phyloP scores from a whole-genome alignment of 441 rosid genomes.

The Sinapis alba region DNA sequence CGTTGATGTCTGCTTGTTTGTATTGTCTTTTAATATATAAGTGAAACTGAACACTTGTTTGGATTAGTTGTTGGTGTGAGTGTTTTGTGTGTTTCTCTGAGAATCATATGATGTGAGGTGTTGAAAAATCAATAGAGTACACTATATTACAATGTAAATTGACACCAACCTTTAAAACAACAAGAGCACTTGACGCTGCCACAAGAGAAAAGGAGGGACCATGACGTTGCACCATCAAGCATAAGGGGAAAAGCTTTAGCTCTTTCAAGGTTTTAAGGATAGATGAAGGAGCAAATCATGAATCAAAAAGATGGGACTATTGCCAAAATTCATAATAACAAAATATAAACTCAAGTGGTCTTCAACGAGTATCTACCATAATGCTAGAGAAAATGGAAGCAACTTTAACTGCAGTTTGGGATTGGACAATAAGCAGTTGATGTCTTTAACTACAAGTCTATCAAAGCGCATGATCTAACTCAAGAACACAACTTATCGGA shows the following conservation, averaged over 20 bases:
- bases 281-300: neutral
- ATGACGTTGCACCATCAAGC: neutral
- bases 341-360: constrained; percentile 38
- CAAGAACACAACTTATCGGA: constrained; percentile 33
- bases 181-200: neutral
- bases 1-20: constrained; percentile 13
- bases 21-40: neutral
- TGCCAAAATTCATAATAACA: neutral
- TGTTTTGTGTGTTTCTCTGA: constrained; percentile 23
- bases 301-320: neutral
- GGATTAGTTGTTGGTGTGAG: constrained; percentile 19
- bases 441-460: constrained; percentile 48
- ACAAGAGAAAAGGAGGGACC: neutral
- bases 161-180: neutral
- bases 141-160: neutral
- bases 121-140: neutral
- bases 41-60: neutral
- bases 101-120: constrained; percentile 6
- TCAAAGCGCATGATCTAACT: constrained; percentile 21
- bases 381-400: constrained; percentile 96
- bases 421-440: constrained; percentile 89
- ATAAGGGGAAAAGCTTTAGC: neutral
- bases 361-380: constrained; percentile 91
- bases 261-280: neutral
- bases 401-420: constrained; percentile 69